Percentiles rank a stretch among this genome's conserved stretches.
phyloP scores from a whole-genome alignment of 176 grass and related monocot genomes.

The Poa annua region DNA sequence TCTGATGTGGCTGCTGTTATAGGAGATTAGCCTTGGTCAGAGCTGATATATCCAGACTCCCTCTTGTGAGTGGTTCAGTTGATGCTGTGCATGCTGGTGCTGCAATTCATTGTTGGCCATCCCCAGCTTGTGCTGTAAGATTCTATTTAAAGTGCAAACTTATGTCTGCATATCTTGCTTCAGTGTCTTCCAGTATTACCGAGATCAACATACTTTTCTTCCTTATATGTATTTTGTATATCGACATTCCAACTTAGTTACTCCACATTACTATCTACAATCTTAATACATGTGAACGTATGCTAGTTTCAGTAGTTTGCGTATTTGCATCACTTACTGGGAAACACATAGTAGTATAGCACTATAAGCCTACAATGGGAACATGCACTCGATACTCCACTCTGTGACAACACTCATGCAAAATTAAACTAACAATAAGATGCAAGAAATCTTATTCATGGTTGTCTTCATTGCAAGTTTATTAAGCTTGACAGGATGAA shows the following conservation, averaged over 20 bases:
- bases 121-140: constrained; percentile 81
- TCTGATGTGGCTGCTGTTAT: background rate
- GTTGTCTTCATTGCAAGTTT: background rate
- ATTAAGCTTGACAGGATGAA: constrained; percentile 26
- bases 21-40: constrained; percentile 79
- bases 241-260: constrained; percentile 13
- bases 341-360: background rate
- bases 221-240: constrained; percentile 13
- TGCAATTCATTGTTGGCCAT: constrained; percentile 97
- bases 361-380: background rate
- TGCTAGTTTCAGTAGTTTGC: constrained; percentile 6
- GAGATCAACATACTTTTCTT: background rate
- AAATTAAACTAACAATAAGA: background rate
- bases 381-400: constrained; percentile 2
- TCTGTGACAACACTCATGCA: background rate
- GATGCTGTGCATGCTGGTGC: constrained; percentile 95
- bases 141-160: constrained; percentile 21
- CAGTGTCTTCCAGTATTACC: constrained; percentile 1
- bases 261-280: background rate
- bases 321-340: background rate
- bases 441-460: background rate
- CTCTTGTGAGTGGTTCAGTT: constrained; percentile 69
- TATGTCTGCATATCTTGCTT: background rate
- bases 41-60: constrained; percentile 90
- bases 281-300: constrained; percentile 1